phyloP scores from a whole-genome alignment of 148 eudicot genomes.

The Limonium bicolor region DNA sequence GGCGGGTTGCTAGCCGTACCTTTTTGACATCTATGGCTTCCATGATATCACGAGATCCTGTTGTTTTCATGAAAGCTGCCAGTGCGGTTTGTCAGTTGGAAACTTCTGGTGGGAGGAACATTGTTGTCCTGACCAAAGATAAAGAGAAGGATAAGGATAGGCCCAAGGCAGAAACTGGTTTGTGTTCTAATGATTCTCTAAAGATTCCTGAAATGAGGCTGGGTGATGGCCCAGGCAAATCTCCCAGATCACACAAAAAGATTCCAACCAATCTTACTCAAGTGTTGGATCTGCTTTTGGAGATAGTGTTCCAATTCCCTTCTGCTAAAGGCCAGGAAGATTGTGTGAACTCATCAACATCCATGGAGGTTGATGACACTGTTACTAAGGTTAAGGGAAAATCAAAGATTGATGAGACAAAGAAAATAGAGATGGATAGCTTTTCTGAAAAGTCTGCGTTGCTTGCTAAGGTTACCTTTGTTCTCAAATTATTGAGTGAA shows the following conservation, averaged over 20 bases:
- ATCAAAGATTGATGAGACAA: conserved; percentile 67
- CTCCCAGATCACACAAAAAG: conserved; percentile 67
- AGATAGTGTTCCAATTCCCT: conserved; percentile 65
- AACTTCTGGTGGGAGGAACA: conserved; percentile 68
- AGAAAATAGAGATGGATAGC: conserved; percentile 32
- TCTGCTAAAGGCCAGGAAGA: conserved; percentile 28
- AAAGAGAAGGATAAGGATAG: conserved; percentile 77
- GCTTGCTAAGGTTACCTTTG: conserved; percentile 79
- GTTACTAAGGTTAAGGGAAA: conserved; percentile 65
- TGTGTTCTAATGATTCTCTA: conserved; percentile 35
- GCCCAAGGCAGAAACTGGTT: conserved; percentile 46
- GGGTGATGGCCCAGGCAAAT: conserved; percentile 58
- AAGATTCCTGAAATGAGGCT: conserved; percentile 43
- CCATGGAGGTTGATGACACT: conserved; percentile 81
- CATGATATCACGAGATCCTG: conserved; percentile 84
- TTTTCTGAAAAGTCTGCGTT: conserved; percentile 59
- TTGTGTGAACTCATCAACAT: conserved; percentile 17
- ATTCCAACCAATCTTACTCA: conserved; percentile 72
- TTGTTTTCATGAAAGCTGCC: conserved; percentile 72
- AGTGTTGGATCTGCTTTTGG: conserved; percentile 87
- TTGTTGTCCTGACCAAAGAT: conserved; percentile 64
- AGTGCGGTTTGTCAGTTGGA: conserved; percentile 79
- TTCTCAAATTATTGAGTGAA: conserved; percentile 82
- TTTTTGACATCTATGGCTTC: conserved; percentile 96
- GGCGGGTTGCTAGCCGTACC: conserved; percentile 54